A percentile compares a stretch with the other conserved stretches of the same genome.
Evolutionary conservation across 73 alveolate species (phyloP).

Genomic region (Blepharisma japonicum): DNA sequence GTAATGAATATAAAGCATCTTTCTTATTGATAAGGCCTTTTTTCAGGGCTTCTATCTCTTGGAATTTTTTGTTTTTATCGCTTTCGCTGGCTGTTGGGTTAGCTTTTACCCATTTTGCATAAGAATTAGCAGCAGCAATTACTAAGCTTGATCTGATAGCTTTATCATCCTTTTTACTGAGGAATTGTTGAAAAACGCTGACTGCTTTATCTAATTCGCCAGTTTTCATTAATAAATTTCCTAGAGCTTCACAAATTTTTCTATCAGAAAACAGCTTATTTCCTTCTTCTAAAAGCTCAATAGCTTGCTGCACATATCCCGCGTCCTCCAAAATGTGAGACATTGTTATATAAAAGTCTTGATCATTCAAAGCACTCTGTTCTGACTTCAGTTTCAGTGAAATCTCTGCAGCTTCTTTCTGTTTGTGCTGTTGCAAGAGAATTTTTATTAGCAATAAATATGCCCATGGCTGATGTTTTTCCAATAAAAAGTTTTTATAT

Average conservation of each 20-base stretch:
- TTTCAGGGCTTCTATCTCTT: background rate
- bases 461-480: conserved; percentile 22
- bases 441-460: conserved; percentile 18
- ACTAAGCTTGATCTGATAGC: background rate
- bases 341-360: background rate
- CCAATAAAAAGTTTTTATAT: conserved; percentile 1
- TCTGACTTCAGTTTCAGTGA: background rate
- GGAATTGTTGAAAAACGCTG: background rate
- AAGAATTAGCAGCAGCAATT: background rate
- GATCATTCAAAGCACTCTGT: background rate
- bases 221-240: background rate
- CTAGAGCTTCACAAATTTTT: background rate
- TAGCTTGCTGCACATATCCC: background rate
- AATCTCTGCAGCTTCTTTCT: background rate
- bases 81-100: background rate
- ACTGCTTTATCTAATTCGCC: background rate
- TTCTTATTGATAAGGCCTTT: too few species aligned
- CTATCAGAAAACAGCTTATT: background rate
- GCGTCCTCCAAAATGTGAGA: background rate
- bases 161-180: background rate
- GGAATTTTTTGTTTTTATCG: background rate
- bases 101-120: background rate
- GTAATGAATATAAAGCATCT: too few species aligned
- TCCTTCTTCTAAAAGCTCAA: background rate
- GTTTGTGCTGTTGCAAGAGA: background rate